A percentile compares a stretch with the other conserved stretches of the same genome.
Evolutionary conservation across 73 alveolate genomes (phyloP).

Genomic region (Breviolum minutum): DNA sequence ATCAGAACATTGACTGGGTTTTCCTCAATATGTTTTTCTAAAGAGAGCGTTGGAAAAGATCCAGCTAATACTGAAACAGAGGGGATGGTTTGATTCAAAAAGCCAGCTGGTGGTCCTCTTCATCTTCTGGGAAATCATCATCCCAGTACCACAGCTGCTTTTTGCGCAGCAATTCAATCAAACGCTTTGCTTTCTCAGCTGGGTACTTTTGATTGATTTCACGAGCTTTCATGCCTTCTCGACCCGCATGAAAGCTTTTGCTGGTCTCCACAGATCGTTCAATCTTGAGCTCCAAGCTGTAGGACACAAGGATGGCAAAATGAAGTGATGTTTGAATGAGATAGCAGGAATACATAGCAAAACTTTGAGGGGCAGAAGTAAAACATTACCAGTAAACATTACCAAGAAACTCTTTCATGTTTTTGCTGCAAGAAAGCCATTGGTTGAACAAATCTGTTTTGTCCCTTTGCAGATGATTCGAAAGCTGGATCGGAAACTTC

Average conservation of each 20-base stretch:
- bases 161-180: neutral
- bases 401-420: neutral
- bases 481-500: slow-evolving; percentile 9
- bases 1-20: too few relatives aligned
- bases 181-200: neutral
- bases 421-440: neutral
- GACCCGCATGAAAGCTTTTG: neutral
- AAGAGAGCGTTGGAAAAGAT: too few relatives aligned
- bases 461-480: neutral
- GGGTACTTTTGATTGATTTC: slow-evolving; percentile 15
- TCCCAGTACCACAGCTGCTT: neutral
- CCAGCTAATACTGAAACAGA: too few relatives aligned
- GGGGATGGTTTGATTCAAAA: too few relatives aligned
- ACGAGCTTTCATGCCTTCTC: slow-evolving; percentile 7
- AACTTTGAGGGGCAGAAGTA: too few relatives aligned
- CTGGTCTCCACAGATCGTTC: neutral
- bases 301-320: too few relatives aligned
- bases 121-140: slow-evolving; percentile 41
- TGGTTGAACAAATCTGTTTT: neutral
- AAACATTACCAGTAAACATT: too few relatives aligned
- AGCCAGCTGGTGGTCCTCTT: neutral
- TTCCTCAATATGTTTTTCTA: too few relatives aligned
- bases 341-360: too few relatives aligned
- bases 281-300: neutral
- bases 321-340: too few relatives aligned